These are phyloP conservation scores for Aspergillus quadricinctus DNA, from an alignment of 2,329 filamentous ascomycete species.

Conservation along the genomic window DNA sequence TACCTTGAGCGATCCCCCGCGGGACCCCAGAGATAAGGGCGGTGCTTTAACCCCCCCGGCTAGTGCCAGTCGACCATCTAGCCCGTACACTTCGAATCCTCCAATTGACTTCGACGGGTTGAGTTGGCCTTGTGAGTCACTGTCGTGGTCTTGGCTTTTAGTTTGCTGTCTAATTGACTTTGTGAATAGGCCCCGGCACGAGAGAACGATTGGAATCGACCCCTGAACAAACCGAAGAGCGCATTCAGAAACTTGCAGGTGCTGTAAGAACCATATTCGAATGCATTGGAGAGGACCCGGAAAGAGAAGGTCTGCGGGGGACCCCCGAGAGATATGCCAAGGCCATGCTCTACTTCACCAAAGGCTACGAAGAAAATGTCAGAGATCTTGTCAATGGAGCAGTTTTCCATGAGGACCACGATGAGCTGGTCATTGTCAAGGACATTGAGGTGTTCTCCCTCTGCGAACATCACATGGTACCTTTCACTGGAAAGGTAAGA, in stretches of 20 bases:
- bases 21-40: constrained; percentile 51
- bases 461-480: constrained; percentile 96
- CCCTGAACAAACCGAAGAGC: constrained; percentile 54
- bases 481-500: constrained; percentile 85
- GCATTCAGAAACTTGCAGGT: constrained; percentile 58
- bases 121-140: constrained; percentile 48
- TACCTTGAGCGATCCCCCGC: constrained; percentile 45
- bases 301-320: constrained; percentile 59
- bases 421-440: constrained; percentile 96
- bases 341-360: constrained; percentile 92
- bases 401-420: constrained; percentile 93
- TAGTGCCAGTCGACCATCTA: constrained; percentile 47
- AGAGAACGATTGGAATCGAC: constrained; percentile 52
- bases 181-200: constrained; percentile 41
- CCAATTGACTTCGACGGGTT: constrained; percentile 51
- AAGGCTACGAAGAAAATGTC: constrained; percentile 94
- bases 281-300: constrained; percentile 62
- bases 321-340: constrained; percentile 87
- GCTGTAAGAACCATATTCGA: constrained; percentile 62
- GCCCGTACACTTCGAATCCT: constrained; percentile 47
- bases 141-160: neutral
- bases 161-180: constrained; percentile 7
- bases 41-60: constrained; percentile 49
- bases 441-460: constrained; percentile 93
- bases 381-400: constrained; percentile 87